Evolutionary conservation across 192 early-diverging fungal species (phyloP), one percentile per base, ranked within the genome.

Genomic region (Coemansia sp.): DNA sequence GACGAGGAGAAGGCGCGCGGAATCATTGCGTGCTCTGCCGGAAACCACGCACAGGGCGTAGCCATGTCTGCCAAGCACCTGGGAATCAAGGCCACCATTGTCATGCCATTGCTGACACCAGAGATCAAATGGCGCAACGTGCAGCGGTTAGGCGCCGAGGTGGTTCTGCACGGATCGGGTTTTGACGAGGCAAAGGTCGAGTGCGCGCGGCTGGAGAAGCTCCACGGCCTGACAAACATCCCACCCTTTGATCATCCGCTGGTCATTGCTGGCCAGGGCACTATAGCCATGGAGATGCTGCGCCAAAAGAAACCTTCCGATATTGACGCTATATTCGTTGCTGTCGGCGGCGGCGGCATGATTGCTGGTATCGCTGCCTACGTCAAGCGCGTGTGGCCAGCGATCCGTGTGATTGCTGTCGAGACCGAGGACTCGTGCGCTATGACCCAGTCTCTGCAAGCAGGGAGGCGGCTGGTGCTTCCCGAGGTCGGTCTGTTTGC

Each of bases 201-300:
- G 73, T 93, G 93, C 77, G 80, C 77, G 63, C 77, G 93, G 38
- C 79, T 99, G 51, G 78, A 83, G 7, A 71, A 83, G 56, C 63
- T 91, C 20, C 82, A 90, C 25, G 88, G 92, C 12, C 87, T 90
- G 45, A 92, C 90, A 61, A 92, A 97, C 74, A 97, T 99, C 68
- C 96, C 94, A 16, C 96, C 97, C 6, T 99, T 93, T 74, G 96
- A 99, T 76, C 96, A 98, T 63, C 97, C 96, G 5, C 89, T 92
- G 70, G 96, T 99, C 20, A 98, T 98, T 76, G 97, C 97, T n/a
- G 97, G 97, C 4, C 97, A 99, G 82, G 97, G 96, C 36, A 99
- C 96, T 7, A 89, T 96, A 42, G 96, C 87, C 18, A 84, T 96
- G 62, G 96, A 99, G 83, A 85, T 92, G 12, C 71, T 92, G 58